phyloP scores from a whole-genome alignment of 257 asterid genomes.

The Solanum clarkiae region DNA sequence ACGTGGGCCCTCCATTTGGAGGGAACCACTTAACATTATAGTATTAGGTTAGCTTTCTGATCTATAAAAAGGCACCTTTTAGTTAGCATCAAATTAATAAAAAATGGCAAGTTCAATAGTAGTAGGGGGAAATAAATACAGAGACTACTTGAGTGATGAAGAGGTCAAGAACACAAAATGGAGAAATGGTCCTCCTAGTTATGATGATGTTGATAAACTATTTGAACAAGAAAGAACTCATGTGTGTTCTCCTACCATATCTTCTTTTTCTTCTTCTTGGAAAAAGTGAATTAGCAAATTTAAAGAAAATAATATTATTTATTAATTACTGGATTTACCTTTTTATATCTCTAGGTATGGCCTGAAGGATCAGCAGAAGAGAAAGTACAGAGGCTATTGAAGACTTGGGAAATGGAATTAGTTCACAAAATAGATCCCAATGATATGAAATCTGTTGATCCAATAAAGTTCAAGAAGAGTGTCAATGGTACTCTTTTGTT shows the following conservation, averaged over 20 bases:
- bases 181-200: conserved; percentile 57
- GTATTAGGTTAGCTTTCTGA: background rate
- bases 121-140: conserved; percentile 32
- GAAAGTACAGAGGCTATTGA: conserved; percentile 42
- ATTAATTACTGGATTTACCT: too few species aligned
- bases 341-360: conserved; percentile 26
- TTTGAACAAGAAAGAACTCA: conserved; percentile 72
- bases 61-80: background rate
- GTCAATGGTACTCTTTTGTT: conserved; percentile 24
- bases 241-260: conserved; percentile 8
- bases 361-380: conserved; percentile 47
- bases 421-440: conserved; percentile 43
- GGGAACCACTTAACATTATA: too few species aligned
- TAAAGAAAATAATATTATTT: too few species aligned
- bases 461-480: conserved; percentile 16
- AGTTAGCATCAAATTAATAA: background rate
- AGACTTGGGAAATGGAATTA: conserved; percentile 67
- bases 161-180: conserved; percentile 48
- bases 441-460: conserved; percentile 17
- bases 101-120: conserved; percentile 19
- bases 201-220: conserved; percentile 57
- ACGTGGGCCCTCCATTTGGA: too few species aligned
- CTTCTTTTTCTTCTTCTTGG: too few species aligned
- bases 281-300: too few species aligned
- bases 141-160: conserved; percentile 49